Percentiles rank a stretch among this genome's conserved stretches.
phyloP scores from a whole-genome alignment of 352 stramenopile genomes.

The Pythium periplocum region DNA sequence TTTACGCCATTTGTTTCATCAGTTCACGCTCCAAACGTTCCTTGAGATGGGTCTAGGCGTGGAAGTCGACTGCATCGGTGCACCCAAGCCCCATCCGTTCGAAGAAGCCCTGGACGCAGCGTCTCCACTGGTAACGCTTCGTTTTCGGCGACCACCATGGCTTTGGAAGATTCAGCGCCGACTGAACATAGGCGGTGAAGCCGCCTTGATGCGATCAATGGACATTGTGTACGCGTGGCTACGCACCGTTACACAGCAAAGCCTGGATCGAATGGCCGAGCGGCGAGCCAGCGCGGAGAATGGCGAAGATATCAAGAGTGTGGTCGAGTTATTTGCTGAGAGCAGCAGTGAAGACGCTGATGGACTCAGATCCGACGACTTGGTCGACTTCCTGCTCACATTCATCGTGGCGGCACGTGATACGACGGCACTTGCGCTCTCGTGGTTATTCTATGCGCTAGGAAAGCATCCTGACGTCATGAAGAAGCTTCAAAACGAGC shows the following conservation, averaged over 20 bases:
- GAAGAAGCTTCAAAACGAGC: constrained; percentile 35
- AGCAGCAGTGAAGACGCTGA: constrained; percentile 11
- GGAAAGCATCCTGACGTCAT: constrained; percentile 45
- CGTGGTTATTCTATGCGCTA: constrained; percentile 67
- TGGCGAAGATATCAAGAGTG: constrained; percentile 26
- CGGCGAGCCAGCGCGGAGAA: constrained; percentile 4
- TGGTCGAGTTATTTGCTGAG: constrained; percentile 9
- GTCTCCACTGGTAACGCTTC: constrained; percentile 24
- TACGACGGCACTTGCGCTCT: constrained; percentile 58
- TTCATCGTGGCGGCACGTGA: constrained; percentile 67
- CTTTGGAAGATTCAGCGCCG: constrained; percentile 54
- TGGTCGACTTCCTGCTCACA: constrained; percentile 58
- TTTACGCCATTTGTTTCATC: constrained; percentile 34
- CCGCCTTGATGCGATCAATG: constrained; percentile 21
- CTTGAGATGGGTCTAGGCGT: constrained; percentile 50
- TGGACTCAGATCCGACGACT: constrained; percentile 18
- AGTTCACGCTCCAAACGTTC: constrained; percentile 54
- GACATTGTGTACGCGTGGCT: constrained; percentile 34
- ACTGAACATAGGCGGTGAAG: constrained; percentile 37
- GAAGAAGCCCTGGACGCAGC: constrained; percentile 35
- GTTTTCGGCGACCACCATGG: constrained; percentile 42
- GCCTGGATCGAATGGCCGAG: constrained; percentile 20
- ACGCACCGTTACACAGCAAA: constrained; percentile 39
- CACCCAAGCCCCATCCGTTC: constrained; percentile 36
- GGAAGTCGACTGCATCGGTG: constrained; percentile 35